Evolutionary conservation across 106 monocot genomes (phyloP).

Genomic region (Phalaenopsis equestris): DNA sequence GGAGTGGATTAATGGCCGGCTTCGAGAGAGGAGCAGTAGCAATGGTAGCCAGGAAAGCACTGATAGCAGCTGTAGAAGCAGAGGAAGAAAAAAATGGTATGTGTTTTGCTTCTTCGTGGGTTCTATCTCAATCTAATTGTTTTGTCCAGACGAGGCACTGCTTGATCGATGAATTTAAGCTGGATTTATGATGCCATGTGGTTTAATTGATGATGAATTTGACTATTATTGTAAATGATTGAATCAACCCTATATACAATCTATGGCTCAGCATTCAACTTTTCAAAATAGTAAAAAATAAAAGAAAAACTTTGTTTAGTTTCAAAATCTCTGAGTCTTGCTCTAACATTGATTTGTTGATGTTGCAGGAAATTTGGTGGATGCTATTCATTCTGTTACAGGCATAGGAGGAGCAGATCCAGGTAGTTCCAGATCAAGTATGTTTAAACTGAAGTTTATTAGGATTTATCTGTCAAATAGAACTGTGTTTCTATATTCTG

Average conservation of each 20-base stretch:
- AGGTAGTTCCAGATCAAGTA: not conserved
- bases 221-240: too few relatives aligned
- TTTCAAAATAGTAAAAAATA: too few relatives aligned
- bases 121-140: not conserved
- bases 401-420: not conserved
- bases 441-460: too few relatives aligned
- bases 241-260: too few relatives aligned
- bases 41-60: not conserved
- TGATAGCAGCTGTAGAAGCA: not conserved
- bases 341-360: not conserved
- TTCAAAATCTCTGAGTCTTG: not conserved
- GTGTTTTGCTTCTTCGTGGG: not conserved
- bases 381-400: slow-evolving; percentile 2
- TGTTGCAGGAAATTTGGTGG: slow-evolving; percentile 1
- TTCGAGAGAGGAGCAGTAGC: not conserved
- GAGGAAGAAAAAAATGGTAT: not conserved
- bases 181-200: not conserved
- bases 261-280: too few relatives aligned
- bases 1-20: too few relatives aligned
- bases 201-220: too few relatives aligned
- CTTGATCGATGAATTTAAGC: not conserved
- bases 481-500: too few relatives aligned
- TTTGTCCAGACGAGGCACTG: not conserved
- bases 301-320: not conserved
- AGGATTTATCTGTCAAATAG: too few relatives aligned